Conservation (phyloP, 352 stramenopile genomes). For the Phytophthora nicotianae region DNA sequence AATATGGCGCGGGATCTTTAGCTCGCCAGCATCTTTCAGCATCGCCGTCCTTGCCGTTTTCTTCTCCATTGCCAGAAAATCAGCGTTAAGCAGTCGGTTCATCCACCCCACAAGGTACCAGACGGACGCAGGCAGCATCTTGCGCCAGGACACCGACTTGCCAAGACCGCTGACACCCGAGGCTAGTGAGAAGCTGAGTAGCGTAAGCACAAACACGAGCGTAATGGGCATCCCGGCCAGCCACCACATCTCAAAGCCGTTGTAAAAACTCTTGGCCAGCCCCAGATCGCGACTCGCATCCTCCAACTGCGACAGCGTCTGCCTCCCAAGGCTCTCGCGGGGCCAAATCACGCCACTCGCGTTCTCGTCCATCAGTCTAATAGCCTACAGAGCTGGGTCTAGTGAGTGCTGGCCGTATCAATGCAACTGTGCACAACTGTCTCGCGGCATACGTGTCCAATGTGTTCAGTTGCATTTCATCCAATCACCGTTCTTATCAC, state of each 20-base stretch:
- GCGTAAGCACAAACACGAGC: constrained; percentile 72
- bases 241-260: constrained; percentile 89
- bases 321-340: constrained; percentile 55
- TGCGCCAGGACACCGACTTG: constrained; percentile 41
- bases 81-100: constrained; percentile 14
- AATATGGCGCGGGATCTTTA: constrained; percentile 85
- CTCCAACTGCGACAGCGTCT: constrained; percentile 61
- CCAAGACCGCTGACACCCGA: constrained; percentile 58
- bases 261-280: constrained; percentile 68
- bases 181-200: constrained; percentile 76
- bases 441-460: constrained; percentile 33
- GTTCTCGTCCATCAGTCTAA: constrained; percentile 68
- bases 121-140: constrained; percentile 17
- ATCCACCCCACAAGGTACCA: constrained; percentile 23
- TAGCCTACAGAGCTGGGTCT: neutral
- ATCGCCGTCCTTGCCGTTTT: constrained; percentile 11
- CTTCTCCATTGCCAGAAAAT: constrained; percentile 13
- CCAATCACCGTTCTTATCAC: constrained; percentile 26
- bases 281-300: constrained; percentile 25
- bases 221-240: constrained; percentile 79
- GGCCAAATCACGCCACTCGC: constrained; percentile 56
- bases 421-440: constrained; percentile 15
- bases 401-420: constrained; percentile 12
- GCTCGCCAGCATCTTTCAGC: constrained; percentile 13
- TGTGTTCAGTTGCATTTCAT: constrained; percentile 14